Conservation (phyloP, 2,329 filamentous ascomycete species). For the Metarhizium humberi region DNA sequence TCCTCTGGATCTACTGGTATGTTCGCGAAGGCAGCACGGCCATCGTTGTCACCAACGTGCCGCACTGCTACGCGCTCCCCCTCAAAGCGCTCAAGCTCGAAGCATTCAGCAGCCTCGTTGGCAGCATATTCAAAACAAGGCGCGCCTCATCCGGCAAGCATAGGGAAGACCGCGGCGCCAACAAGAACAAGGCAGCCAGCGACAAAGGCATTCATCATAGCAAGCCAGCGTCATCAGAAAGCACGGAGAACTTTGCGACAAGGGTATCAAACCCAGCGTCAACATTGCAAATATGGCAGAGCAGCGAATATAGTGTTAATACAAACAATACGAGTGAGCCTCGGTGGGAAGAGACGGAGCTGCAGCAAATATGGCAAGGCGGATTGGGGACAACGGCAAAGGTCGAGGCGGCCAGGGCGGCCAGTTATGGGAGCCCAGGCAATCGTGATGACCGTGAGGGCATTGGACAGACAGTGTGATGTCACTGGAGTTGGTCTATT, state of each 20-base stretch:
- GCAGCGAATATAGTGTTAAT: constrained; percentile 4
- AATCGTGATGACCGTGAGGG: background rate
- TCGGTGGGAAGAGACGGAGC: background rate
- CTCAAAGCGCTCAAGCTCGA: constrained; percentile 3
- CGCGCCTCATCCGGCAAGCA: background rate
- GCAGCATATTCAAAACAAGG: background rate
- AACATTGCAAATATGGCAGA: constrained; percentile 4
- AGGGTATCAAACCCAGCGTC: background rate
- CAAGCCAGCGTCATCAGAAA: background rate
- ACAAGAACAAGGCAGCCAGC: background rate
- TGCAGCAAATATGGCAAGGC: background rate
- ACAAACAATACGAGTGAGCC: background rate
- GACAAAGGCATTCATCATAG: background rate
- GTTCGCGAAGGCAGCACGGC: constrained; percentile 42
- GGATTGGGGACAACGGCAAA: constrained; percentile 3
- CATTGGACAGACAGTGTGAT: background rate
- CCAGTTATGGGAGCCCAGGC: background rate
- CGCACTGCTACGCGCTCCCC: constrained; percentile 18
- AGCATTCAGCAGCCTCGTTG: background rate
- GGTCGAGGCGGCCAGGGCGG: background rate
- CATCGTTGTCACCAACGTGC: constrained; percentile 43
- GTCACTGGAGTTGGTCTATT: too few species aligned
- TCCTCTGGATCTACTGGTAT: constrained; percentile 41
- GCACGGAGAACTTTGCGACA: background rate
- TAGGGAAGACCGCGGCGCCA: background rate